Evolutionary conservation across 2,329 filamentous ascomycete genomes (phyloP), one percentile per base, ranked within the genome.

Genomic region (Metarhizium robertsii): DNA sequence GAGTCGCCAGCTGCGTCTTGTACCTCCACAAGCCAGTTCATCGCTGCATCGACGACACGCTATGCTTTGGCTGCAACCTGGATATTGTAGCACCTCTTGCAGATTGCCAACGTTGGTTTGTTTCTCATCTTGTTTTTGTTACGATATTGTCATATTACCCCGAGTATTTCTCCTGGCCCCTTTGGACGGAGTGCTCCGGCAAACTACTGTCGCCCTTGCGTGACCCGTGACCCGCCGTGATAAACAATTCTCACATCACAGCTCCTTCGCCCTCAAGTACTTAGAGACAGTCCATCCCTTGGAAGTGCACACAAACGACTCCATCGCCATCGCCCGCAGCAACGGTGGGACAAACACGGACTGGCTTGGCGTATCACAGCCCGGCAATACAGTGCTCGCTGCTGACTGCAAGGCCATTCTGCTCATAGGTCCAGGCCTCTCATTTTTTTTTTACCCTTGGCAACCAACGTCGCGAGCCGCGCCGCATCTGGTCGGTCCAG

Each of bases 391-490:
- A 50, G 40, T 46, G 51, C 29, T 53, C 25, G 46, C 55, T 38
- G 40, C 40, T 48, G 50, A 32, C 14, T 30, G 42, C 32, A 11
- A 6, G 50, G 38, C n/a, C 25, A 25, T 25, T 25, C 25, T 25
- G 25, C 25, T 25, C 25, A 25, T 25, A 25, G 25, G 25, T 25
- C 46, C 40, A 13, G 18, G 32, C 29, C 48, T 25, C 48, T 40
- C 18, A 34, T 40, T 43, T 20, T 34, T 34, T 42, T 30, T 54
- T 36, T 38, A 40, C 53, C 20, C 58, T 46, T 38, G 53, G 59
- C 57, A 60, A 61, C 58, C 43, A 53, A 51, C 30, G n/a, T 55
- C 57, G 58, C 58, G 58, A 56, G 49, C 38, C 59, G 55, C 58
- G 56, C 51, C 50, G 49, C 52, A 46, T n/a, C 36, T 38, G 34